Percentiles rank a stretch among this genome's conserved stretches.
Evolutionary conservation across 2,329 filamentous ascomycete species (phyloP).

Genomic region (Colletotrichum truncatum): DNA sequence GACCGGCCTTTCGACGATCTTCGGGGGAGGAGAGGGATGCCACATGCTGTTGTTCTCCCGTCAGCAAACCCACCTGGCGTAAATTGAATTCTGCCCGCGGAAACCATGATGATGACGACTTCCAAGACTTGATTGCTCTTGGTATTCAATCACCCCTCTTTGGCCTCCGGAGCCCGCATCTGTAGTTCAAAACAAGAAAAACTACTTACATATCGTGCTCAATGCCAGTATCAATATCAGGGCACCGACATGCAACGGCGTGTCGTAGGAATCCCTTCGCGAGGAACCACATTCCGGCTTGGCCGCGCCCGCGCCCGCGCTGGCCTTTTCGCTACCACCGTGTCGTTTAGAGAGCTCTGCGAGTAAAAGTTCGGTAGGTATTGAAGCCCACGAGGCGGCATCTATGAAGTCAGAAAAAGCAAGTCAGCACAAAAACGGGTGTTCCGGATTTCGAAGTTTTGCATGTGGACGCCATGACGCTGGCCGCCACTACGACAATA

Average conservation of each 20-base stretch:
- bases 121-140: neutral
- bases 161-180: neutral
- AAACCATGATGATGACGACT: neutral
- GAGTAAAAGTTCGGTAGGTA: slow-evolving; percentile 60
- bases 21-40: slow-evolving; percentile 72
- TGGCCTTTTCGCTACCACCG: slow-evolving; percentile 28
- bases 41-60: slow-evolving; percentile 59
- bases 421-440: slow-evolving; percentile 14
- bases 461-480: neutral
- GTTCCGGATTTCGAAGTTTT: neutral
- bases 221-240: slow-evolving; percentile 71
- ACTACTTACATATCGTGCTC: slow-evolving; percentile 62
- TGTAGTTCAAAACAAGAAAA: neutral
- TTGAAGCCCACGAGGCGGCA: slow-evolving; percentile 52
- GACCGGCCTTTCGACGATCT: slow-evolving; percentile 65
- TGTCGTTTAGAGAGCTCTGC: slow-evolving; percentile 62
- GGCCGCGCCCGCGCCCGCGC: slow-evolving; percentile 41
- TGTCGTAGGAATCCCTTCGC: slow-evolving; percentile 69
- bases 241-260: slow-evolving; percentile 72
- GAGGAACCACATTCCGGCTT: slow-evolving; percentile 63
- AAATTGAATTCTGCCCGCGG: no score
- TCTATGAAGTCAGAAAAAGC: slow-evolving; percentile 35
- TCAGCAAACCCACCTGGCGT: neutral
- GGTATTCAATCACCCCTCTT: neutral
- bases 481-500: neutral